Base-by-base conservation (phyloP, 805 yeast species). In the Pichia nanzhaoensis region DNA sequence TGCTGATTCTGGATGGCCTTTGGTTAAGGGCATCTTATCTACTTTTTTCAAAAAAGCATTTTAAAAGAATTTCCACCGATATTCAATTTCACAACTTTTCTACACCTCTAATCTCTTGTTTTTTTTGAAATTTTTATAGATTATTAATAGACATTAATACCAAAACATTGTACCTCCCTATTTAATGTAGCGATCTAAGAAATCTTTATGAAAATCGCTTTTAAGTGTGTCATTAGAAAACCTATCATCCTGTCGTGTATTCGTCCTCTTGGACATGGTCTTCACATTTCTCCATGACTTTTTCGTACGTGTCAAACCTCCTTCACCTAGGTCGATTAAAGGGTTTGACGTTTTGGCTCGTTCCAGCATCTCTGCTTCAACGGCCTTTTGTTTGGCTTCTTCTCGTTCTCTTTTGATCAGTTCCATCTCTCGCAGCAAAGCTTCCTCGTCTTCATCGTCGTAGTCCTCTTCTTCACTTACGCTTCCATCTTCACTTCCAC, bases 1-100 rank as follows among this genome's bases (percentile, higher is more conserved):
- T 69, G 73, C 74, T 45, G 93, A 84, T 63, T 82, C 81, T 52
- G 93, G 95, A n/a, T 75, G 79, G 71, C 84, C 84, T 40, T 72
- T 85, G 55, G 67, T 84, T 36, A 77, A 73, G 56, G 80, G 78
- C 34, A 78, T 80, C 17, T 28, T 64, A 16, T 56, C 58, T 32
- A 65, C 74, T 20, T 53, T 70, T 40, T 48, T 41, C 31, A 57
- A 55, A 32, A 69, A 70, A 54, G 17, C 61, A 8, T 51, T 57
- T 34, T 52, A 59, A 41, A 17, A 10, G 5, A 19, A 24, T 10
- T 24, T 24, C 28, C 10, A 7, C 9, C 28, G 9, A 7, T 10
- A 7, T 24, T 24, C 28, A 24, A 7, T 24, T 24, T 10, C 10
- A 6, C 28, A 6, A 24, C 28, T 24, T 24, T 7, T 6, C 5